A percentile compares a stretch with the other conserved stretches of the same genome.
These are phyloP conservation scores for Yarrowia galli DNA, from an alignment of 1,139 yeast genomes.

Conservation along the genomic window DNA sequence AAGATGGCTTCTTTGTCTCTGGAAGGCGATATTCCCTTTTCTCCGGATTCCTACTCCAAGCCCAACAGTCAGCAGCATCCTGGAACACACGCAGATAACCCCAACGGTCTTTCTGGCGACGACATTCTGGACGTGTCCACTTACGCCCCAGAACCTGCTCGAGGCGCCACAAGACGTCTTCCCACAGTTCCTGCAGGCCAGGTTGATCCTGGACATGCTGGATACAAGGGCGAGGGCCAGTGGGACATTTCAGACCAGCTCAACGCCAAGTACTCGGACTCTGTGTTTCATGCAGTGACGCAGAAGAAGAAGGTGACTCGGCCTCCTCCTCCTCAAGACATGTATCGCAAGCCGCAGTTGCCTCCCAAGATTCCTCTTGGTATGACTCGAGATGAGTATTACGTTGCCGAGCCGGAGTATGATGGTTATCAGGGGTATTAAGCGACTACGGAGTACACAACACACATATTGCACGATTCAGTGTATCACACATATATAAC, in stretches of 20 bases:
- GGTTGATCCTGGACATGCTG: slow-evolving; percentile 46
- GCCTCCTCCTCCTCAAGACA: slow-evolving; percentile 33
- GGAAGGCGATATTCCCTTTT: slow-evolving; percentile 44
- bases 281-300: slow-evolving; percentile 47
- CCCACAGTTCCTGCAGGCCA: slow-evolving; percentile 41
- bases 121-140: slow-evolving; percentile 44
- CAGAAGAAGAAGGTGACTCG: slow-evolving; percentile 37
- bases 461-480: too few relatives aligned
- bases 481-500: background rate
- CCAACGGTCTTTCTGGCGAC: slow-evolving; percentile 39
- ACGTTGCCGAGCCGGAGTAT: slow-evolving; percentile 41
- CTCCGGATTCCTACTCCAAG: slow-evolving; percentile 45
- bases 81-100: slow-evolving; percentile 22
- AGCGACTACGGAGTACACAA: too few relatives aligned
- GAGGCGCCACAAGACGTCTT: slow-evolving; percentile 41
- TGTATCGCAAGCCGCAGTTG: slow-evolving; percentile 43
- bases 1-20: slow-evolving; percentile 27
- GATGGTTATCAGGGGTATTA: slow-evolving; percentile 36
- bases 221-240: slow-evolving; percentile 46
- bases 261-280: slow-evolving; percentile 49
- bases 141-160: slow-evolving; percentile 47
- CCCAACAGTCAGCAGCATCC: slow-evolving; percentile 29
- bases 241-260: slow-evolving; percentile 46
- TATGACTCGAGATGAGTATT: slow-evolving; percentile 47
- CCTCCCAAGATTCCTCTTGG: slow-evolving; percentile 50